Evolutionary conservation across 225 moss, liverwort and hornwort species (phyloP).

Genomic region (Physcomitrellopsis africana): DNA sequence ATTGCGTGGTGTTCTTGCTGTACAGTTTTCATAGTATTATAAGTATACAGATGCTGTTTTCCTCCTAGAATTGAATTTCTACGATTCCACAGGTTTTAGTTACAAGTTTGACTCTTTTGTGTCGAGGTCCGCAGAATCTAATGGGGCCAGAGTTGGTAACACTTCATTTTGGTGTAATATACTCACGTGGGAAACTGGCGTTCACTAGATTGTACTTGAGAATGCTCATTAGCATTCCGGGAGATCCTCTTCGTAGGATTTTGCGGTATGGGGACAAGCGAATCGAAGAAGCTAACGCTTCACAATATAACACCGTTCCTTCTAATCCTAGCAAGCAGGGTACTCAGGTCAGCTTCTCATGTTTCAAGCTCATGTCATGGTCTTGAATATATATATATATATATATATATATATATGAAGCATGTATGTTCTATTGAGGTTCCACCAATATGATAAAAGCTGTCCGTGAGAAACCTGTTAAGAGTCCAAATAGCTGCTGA

Average conservation of each 20-base stretch:
- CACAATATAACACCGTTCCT: slow-evolving; percentile 56
- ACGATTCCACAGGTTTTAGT: background rate
- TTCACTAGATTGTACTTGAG: slow-evolving; percentile 82
- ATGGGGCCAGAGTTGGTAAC: slow-evolving; percentile 9
- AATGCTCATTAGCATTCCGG: slow-evolving; percentile 89
- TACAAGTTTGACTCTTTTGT: background rate
- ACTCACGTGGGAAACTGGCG: slow-evolving; percentile 26
- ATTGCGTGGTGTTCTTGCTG: no score
- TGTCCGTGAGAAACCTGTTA: background rate
- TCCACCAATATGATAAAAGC: background rate
- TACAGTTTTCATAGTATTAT: background rate
- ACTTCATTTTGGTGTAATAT: slow-evolving; percentile 9
- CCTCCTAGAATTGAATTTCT: background rate
- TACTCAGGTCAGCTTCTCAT: slow-evolving; percentile 36
- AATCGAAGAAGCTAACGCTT: slow-evolving; percentile 73
- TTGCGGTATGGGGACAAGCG: slow-evolving; percentile 80
- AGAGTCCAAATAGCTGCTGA: background rate
- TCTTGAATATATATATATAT: slow-evolving; percentile 9
- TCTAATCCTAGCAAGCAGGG: slow-evolving; percentile 54
- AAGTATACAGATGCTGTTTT: slow-evolving; percentile 2
- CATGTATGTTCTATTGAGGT: background rate
- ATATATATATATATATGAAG: background rate
- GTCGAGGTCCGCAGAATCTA: background rate
- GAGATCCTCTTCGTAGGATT: slow-evolving; percentile 75
- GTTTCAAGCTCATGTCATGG: slow-evolving; percentile 21